Percentiles rank a stretch among this genome's conserved stretches.
Evolutionary conservation across 1,284 basidiomycete species (phyloP).

Genomic region (Ganoderma multipileum): DNA sequence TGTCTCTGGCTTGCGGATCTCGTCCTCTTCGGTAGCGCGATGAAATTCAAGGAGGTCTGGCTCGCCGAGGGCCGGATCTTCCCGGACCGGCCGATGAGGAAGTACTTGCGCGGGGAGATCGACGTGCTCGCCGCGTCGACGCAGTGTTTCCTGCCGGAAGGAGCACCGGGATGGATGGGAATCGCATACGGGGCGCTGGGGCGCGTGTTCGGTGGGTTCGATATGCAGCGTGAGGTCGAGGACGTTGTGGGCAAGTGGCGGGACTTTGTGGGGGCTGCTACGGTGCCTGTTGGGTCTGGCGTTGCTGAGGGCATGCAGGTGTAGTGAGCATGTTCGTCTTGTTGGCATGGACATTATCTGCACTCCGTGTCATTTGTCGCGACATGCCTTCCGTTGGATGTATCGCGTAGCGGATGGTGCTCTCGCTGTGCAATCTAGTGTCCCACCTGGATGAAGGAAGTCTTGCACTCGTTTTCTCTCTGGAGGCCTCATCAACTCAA

Average conservation of each 20-base stretch:
- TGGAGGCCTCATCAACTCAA: neutral
- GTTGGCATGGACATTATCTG: too few species aligned
- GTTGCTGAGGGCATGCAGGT: too few species aligned
- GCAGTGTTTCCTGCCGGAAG: constrained; percentile 1
- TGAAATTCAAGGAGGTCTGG: constrained; percentile 11
- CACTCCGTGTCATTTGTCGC: too few species aligned
- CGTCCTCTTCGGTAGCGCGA: constrained; percentile 12
- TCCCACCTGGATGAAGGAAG: neutral
- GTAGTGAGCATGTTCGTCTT: too few species aligned
- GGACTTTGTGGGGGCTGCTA: neutral
- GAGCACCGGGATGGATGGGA: constrained; percentile 4
- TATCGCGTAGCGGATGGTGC: neutral
- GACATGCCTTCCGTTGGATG: too few species aligned
- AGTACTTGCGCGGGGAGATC: constrained; percentile 13
- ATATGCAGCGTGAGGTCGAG: constrained; percentile 8
- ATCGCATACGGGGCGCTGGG: neutral
- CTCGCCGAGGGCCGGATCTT: neutral
- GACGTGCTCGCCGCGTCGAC: constrained; percentile 3
- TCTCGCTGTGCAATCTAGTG: neutral
- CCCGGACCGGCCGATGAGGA: constrained; percentile 4
- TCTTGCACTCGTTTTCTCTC: neutral
- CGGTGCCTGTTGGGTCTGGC: neutral
- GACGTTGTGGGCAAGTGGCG: constrained; percentile 9
- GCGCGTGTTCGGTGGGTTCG: constrained; percentile 1
- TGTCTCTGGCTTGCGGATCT: constrained; percentile 16